Conservation (phyloP, 345 rosid species). For the Salix purpurea region DNA sequence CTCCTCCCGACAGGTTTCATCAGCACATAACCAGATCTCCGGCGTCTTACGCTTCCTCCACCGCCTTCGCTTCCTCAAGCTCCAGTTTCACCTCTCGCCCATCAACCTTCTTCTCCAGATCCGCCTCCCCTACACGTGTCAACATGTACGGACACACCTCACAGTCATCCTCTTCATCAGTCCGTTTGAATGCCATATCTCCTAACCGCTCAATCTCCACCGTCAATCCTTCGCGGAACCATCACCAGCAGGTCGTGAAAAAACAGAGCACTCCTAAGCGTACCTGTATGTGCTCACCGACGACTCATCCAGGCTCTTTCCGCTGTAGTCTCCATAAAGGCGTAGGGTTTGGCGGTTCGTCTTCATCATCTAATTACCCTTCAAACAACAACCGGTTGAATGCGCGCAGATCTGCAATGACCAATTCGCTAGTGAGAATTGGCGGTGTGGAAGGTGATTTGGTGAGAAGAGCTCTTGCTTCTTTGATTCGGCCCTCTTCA, state of each 20-base stretch:
- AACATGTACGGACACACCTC: slow-evolving; percentile 27
- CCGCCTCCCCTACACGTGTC: slow-evolving; percentile 54
- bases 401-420: slow-evolving; percentile 69
- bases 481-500: slow-evolving; percentile 53
- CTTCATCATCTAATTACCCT: slow-evolving; percentile 21
- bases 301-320: slow-evolving; percentile 79
- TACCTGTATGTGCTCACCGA: slow-evolving; percentile 69
- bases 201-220: slow-evolving; percentile 48
- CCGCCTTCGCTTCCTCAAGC: slow-evolving; percentile 48
- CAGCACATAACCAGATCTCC: slow-evolving; percentile 6
- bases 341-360: background rate
- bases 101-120: slow-evolving; percentile 37
- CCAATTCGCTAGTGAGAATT: slow-evolving; percentile 66
- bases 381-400: slow-evolving; percentile 45
- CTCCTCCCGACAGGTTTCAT: slow-evolving; percentile 44
- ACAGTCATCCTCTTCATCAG: slow-evolving; percentile 42
- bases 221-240: slow-evolving; percentile 21
- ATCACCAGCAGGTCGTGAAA: slow-evolving; percentile 22
- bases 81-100: slow-evolving; percentile 48
- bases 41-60: slow-evolving; percentile 20
- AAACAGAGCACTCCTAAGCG: slow-evolving; percentile 33
- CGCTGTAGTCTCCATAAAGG: slow-evolving; percentile 68
- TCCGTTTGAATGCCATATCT: slow-evolving; percentile 24
- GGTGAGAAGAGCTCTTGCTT: slow-evolving; percentile 48
- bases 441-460: slow-evolving; percentile 67